Base-by-base conservation (phyloP, 257 asterid species). In the Verbascum thapsus region DNA sequence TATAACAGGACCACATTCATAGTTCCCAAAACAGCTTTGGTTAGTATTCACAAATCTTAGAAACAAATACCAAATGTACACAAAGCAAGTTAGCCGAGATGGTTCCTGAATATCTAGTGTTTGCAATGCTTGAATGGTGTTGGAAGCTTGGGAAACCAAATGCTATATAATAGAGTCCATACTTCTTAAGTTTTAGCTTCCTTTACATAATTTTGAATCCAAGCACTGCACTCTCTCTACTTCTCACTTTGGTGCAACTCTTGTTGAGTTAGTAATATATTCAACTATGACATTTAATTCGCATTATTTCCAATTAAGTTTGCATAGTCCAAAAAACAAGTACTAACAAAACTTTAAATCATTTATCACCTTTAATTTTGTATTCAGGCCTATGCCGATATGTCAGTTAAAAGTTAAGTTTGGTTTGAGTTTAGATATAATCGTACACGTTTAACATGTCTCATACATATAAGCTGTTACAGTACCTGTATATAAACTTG, bases 81-180 rank as follows among this genome's bases (percentile, higher is more conserved):
- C n/a, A n/a, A n/a, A 57, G 47, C 58, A 10, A 32, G 47, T 17
- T 10, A 45, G 37, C 3, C 32, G 32, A 26, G 32, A 26, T 26
- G 32, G 32, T 26, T 5, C 32, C 32, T 26, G 32, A 26, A 26
- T 26, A 5, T 26, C 32, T 26, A 26, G 5, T 26, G 32, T 26
- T 26, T 26, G 32, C 32, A 26, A 26, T 26, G 32, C 32, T 26
- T 26, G 32, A n/a, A n/a, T n/a, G n/a, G n/a, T n/a, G n/a, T n/a
- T n/a, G n/a, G n/a, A n/a, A n/a, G n/a, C n/a, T n/a, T n/a, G n/a
- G 53, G 50, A 53, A 20, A 23, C 57, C 17, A 37, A 55, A 69
- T 61, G 38, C 3, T 19, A n/a, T n/a, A n/a, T n/a, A n/a, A 40
- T 32, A 61, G 32, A 3, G 40, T 37, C 53, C 23, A 10, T 10